phyloP scores from a whole-genome alignment of 495 filamentous ascomycete genomes.

The Staphylotrichum longicolle region DNA sequence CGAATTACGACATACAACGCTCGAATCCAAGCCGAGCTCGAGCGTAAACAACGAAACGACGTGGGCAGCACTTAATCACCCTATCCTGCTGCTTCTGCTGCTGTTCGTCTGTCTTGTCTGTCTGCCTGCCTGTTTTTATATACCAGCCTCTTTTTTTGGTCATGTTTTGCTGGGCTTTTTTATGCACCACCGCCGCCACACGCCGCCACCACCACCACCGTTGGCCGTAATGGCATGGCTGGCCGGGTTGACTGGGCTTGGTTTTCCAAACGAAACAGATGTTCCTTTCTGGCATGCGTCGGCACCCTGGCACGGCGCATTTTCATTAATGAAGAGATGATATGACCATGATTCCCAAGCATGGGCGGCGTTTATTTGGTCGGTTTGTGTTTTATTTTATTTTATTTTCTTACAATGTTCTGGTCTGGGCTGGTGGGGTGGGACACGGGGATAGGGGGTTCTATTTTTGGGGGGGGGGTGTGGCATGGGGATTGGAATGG shows the following conservation, averaged over 20 bases:
- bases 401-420: neutral
- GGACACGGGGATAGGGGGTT: no score
- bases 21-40: no score
- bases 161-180: neutral
- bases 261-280: neutral
- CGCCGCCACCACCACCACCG: no score
- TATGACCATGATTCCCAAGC: conserved; percentile 17
- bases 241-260: no score
- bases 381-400: neutral
- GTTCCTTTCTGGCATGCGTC: neutral
- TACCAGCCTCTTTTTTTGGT: conserved; percentile 5
- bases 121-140: neutral
- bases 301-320: neutral
- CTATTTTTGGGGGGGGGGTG: neutral
- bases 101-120: neutral
- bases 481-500: neutral
- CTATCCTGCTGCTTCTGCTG: no score
- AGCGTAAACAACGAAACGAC: no score
- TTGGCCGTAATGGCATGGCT: no score
- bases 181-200: no score
- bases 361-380: conserved; percentile 8
- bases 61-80: no score
- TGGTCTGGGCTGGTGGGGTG: neutral
- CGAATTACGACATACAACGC: no score
- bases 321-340: conserved; percentile 10